Evolutionary conservation across 352 stramenopile species (phyloP), one percentile per base, ranked within the genome.

Genomic region (Pythium brassicae): DNA sequence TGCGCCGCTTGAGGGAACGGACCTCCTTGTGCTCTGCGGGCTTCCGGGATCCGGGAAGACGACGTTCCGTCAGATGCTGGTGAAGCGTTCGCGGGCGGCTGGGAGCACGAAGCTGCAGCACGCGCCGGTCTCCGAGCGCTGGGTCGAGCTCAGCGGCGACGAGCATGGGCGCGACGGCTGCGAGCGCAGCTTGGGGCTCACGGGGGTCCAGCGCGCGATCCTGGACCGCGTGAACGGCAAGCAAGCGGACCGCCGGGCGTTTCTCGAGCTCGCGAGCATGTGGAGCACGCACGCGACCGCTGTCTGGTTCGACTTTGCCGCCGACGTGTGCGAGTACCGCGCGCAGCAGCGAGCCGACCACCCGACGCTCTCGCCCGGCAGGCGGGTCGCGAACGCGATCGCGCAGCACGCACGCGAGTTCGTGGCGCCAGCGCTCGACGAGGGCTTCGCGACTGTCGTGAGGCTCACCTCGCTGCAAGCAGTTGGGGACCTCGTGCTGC

Each of bases 211-310:
- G n/a, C 60, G 72, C 11, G 69, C 59, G 10, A 77, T 88, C 27
- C 45, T 88, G 1, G 78, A 88, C 50, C 73, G 74, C 19, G 84
- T 77, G 64, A 88, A 88, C 27, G 78, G 73, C 4, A 62, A 74
- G 35, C 39, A 45, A 22, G 65, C 58, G 11, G 78, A 88, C 50
- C 71, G 78, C 3, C 50, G 65, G 29, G 42, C 55, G 22, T 86
- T 86, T 40, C 46, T 88, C 6, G 50, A 57, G 15, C 71, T 85
- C 7, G 75, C 75, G 1, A 52, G 63, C 6, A 75, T 57, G 0
- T 88, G 78, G 78, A 77, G 64, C 55, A 62, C 61, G 10, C 78
- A 88, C 23, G 68, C 78, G 7, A 88, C 75, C 1, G 78, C 69
- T 7, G 62, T 86, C n/a, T 83, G 76, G 60, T 88, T 88, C 26